Base-by-base conservation (phyloP, 2,329 filamentous ascomycete species). In the Penicillium brevicompactum region DNA sequence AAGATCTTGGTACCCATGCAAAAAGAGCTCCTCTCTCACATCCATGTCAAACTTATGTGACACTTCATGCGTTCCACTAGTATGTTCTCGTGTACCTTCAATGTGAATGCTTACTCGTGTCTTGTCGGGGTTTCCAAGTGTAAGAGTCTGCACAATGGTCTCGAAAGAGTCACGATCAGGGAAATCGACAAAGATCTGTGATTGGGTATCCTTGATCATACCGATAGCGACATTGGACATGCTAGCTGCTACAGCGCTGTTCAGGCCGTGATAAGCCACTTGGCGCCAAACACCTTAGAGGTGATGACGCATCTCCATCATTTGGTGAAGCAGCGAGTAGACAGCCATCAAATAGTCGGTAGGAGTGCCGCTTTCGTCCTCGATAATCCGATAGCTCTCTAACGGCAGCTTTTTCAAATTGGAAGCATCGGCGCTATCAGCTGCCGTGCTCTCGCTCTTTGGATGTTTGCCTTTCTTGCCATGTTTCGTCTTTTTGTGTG, bases 331-430 rank as follows among this genome's bases (percentile, higher is more conserved):
- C 32, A 37, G 32, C 32, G 32, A 37, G 52, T 76, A 77, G 3
- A 74, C 70, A 16, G 79, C 78, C 57, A 81, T 73, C 22, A 78
- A 54, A 61, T 79, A 81, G 11, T 80, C 74, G 0, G 75, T 76
- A 5, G 71, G 49, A 14, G 71, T 59, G 1, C 67, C 73, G 18
- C 13, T 37, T 2, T 70, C 59, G 46, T 74, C 73, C 40, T 78
- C 70, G 37, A 79, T 75, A 49, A 81, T 49, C n/a, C 34, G 70
- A 58, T 76, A 80, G 48, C 70, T 77, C 51, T 81, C 77, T 18
- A 81, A 45, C 0, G 78, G 74, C 4, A 79, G 56, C 3, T 37
- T 13, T 37, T 14, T 8, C 3, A 37, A 13, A 2, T 37, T n/a
- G 13, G 24, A 27, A 27, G 34, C 11, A n/a, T 14, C 32, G 11